These are phyloP conservation scores for Lumnitzera littorea DNA, from an alignment of 345 rosid species.

Conservation along the genomic window DNA sequence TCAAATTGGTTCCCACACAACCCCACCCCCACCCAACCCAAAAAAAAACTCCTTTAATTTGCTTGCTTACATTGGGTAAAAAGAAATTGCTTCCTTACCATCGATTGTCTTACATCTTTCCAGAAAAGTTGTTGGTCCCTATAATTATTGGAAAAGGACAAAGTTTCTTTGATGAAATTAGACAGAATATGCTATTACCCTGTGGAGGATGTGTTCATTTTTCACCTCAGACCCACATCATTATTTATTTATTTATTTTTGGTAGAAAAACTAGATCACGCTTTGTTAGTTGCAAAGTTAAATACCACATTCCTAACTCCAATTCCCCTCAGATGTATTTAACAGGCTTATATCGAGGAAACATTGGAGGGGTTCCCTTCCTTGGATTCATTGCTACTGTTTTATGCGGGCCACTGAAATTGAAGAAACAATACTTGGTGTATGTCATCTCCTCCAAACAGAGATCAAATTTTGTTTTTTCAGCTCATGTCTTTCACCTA, in stretches of 20 bases:
- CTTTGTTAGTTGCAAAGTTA: background rate
- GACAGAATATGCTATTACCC: too few species aligned
- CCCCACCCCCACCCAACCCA: too few species aligned
- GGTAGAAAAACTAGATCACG: background rate
- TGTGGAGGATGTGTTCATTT: too few species aligned
- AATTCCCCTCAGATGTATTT: slow-evolving; percentile 55
- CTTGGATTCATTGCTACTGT: slow-evolving; percentile 87
- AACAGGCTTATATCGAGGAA: slow-evolving; percentile 43
- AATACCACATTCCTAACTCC: background rate
- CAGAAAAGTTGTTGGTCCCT: too few species aligned
- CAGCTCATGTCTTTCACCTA: background rate
- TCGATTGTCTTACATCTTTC: too few species aligned
- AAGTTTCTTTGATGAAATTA: too few species aligned
- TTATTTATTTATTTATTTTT: background rate
- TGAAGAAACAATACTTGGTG: slow-evolving; percentile 46
- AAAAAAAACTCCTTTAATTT: too few species aligned
- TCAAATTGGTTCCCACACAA: too few species aligned
- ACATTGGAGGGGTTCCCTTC: slow-evolving; percentile 72
- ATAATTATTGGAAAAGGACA: too few species aligned
- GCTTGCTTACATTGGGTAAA: too few species aligned
- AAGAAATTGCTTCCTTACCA: too few species aligned
- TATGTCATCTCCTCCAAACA: slow-evolving; percentile 23
- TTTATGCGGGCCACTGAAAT: slow-evolving; percentile 80
- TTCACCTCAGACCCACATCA: too few species aligned
- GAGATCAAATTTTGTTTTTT: background rate